phyloP scores from a whole-genome alignment of 768 basidiomycete species.

The Mycena capillaripes region DNA sequence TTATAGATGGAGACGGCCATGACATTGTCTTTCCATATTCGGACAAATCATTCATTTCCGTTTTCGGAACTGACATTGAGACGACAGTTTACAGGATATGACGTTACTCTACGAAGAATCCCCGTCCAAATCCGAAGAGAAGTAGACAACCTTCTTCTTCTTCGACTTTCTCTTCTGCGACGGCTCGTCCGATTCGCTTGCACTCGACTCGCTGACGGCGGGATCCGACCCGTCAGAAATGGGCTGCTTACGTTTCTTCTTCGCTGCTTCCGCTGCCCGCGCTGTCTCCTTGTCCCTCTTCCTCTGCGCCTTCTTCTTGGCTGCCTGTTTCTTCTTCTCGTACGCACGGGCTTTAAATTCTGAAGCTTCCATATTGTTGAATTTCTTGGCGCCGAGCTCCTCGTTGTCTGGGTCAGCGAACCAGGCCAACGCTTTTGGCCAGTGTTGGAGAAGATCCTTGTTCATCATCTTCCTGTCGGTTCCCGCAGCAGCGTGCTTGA shows the following conservation, averaged over 20 bases:
- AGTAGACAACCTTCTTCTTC: background rate
- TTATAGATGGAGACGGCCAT: constrained; percentile 2
- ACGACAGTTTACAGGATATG: background rate
- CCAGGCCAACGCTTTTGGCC: background rate
- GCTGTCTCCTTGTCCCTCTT: background rate
- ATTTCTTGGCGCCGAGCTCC: background rate
- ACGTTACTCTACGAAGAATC: background rate
- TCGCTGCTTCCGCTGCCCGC: background rate
- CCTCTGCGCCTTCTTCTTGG: background rate
- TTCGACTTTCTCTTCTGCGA: background rate
- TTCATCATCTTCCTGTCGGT: background rate
- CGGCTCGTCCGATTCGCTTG: background rate
- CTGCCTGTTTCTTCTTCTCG: background rate
- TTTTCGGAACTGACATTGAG: background rate
- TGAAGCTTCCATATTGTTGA: background rate
- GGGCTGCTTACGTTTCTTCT: background rate
- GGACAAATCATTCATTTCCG: background rate
- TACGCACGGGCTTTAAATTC: background rate
- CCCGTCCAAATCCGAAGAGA: background rate
- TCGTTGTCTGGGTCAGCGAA: background rate
- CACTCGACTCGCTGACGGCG: background rate
- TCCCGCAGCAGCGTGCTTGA: background rate
- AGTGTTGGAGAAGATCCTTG: background rate
- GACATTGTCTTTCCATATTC: background rate
- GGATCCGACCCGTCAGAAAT: background rate